phyloP scores from a whole-genome alignment of 192 early-diverging fungal species.

The Coemansia sp. region DNA sequence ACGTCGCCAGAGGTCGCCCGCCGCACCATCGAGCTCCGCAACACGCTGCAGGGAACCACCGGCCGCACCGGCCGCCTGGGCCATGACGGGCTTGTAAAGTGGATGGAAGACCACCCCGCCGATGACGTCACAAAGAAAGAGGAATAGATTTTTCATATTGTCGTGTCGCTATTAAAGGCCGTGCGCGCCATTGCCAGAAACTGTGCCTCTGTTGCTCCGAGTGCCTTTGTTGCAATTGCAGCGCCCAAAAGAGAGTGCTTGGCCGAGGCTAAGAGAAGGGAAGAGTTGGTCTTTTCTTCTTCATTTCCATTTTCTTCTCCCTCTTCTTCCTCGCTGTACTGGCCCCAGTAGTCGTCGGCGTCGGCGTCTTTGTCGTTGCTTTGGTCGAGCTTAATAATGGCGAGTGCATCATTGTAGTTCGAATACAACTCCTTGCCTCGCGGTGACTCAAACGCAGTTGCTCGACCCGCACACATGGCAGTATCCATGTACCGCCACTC shows the following conservation, averaged over 20 bases:
- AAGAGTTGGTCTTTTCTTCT: background rate
- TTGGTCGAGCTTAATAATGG: background rate
- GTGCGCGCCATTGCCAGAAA: slow-evolving; percentile 20
- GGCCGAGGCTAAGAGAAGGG: too few relatives aligned
- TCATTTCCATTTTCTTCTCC: background rate
- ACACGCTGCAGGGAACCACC: slow-evolving; percentile 39
- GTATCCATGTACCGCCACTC: slow-evolving; percentile 35
- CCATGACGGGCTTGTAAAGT: slow-evolving; percentile 62
- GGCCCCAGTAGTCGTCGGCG: slow-evolving; percentile 33
- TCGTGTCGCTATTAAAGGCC: background rate
- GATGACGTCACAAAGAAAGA: background rate
- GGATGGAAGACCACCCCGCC: slow-evolving; percentile 32
- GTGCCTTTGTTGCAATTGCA: slow-evolving; percentile 17
- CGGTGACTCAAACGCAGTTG: background rate
- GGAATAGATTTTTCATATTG: background rate
- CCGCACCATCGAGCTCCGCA: slow-evolving; percentile 34
- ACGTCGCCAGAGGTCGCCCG: slow-evolving; percentile 10
- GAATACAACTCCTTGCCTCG: background rate
- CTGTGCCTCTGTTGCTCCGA: slow-evolving; percentile 15
- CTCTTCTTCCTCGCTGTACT: slow-evolving; percentile 14
- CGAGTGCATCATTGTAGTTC: background rate
- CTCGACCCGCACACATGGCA: background rate
- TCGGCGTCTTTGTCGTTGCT: background rate
- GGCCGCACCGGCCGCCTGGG: slow-evolving; percentile 57
- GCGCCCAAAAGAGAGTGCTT: slow-evolving; percentile 22